phyloP scores from a whole-genome alignment of 2,329 filamentous ascomycete species.

The Reticulascus tulasneorum region DNA sequence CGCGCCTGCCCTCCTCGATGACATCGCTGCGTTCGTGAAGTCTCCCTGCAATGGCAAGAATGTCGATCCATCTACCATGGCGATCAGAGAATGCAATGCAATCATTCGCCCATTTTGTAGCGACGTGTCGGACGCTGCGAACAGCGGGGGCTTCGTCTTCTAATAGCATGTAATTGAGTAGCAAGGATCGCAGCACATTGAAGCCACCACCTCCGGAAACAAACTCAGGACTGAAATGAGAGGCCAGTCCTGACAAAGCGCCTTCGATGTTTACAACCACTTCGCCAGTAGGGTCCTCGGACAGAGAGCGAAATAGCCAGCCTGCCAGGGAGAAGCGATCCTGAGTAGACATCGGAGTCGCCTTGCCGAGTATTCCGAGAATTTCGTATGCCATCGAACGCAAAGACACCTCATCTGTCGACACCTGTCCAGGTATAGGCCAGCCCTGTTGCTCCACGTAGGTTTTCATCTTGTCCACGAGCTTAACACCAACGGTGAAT shows the following conservation, averaged over 20 bases:
- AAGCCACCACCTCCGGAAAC: slow-evolving; percentile 17
- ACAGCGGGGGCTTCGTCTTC: slow-evolving; percentile 46
- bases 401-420: slow-evolving; percentile 47
- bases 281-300: slow-evolving; percentile 70
- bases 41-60: slow-evolving; percentile 70
- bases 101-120: slow-evolving; percentile 84
- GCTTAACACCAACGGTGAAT: slow-evolving; percentile 63
- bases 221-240: slow-evolving; percentile 34
- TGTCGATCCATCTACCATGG: slow-evolving; percentile 80
- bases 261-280: slow-evolving; percentile 87
- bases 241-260: slow-evolving; percentile 70
- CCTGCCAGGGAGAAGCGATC: slow-evolving; percentile 52
- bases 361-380: slow-evolving; percentile 74
- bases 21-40: slow-evolving; percentile 73
- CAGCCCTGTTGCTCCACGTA: slow-evolving; percentile 82
- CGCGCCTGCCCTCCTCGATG: slow-evolving; percentile 83
- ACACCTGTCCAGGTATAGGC: slow-evolving; percentile 61
- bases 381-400: slow-evolving; percentile 85
- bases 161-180: slow-evolving; percentile 65
- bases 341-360: slow-evolving; percentile 51
- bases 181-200: slow-evolving; percentile 43
- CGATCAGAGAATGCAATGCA: slow-evolving; percentile 78
- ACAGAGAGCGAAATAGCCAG: slow-evolving; percentile 82
- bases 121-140: slow-evolving; percentile 76
- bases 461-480: slow-evolving; percentile 64